Evolutionary conservation across 352 stramenopile genomes (phyloP).

Genomic region (Ochromonadaceae sp.): DNA sequence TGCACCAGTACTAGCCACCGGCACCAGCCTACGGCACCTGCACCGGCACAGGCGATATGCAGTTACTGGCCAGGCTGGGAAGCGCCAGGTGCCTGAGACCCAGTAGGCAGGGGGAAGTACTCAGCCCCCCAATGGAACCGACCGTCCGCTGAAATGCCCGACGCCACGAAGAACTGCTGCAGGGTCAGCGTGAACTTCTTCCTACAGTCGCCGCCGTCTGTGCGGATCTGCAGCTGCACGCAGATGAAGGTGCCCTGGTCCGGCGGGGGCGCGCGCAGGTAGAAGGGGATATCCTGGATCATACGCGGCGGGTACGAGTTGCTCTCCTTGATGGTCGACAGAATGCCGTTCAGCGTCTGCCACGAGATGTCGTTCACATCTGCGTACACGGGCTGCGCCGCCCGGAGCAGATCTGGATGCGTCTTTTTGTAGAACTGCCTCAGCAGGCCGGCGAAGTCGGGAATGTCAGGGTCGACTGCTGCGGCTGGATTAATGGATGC

Average conservation of each 20-base stretch:
- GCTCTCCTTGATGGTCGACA: background rate
- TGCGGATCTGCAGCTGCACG: background rate
- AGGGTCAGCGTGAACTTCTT: background rate
- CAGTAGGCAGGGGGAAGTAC: background rate
- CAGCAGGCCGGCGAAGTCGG: background rate
- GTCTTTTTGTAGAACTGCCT: background rate
- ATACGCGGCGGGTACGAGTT: background rate
- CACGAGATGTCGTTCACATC: background rate
- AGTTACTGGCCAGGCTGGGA: no score
- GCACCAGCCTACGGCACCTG: no score
- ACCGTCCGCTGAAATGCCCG: background rate
- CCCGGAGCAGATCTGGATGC: conserved; percentile 9
- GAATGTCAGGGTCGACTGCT: no score
- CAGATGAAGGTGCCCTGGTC: background rate
- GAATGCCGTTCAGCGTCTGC: background rate
- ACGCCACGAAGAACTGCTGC: background rate
- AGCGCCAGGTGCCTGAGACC: no score
- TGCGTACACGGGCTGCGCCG: background rate
- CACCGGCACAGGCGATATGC: no score
- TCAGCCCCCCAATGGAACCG: background rate
- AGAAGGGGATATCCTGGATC: background rate
- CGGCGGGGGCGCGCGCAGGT: background rate
- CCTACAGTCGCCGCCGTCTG: background rate
- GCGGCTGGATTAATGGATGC: no score
- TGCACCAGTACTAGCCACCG: no score